Evolutionary conservation across 2,329 filamentous ascomycete species (phyloP).

Genomic region (Trichoderma sp.): DNA sequence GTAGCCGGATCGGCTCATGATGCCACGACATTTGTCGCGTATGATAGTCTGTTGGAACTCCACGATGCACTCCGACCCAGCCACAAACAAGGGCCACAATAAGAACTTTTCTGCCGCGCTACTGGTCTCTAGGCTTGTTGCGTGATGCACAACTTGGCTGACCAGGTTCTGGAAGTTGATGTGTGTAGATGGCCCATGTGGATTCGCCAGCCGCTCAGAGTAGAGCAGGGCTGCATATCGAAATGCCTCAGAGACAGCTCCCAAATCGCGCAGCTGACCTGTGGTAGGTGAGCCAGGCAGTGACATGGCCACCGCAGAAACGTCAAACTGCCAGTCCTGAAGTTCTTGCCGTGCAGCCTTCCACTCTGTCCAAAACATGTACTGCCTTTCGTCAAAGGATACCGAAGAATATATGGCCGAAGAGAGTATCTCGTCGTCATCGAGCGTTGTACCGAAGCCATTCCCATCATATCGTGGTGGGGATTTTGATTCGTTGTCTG

Average conservation of each 20-base stretch:
- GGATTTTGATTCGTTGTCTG: slow-evolving; percentile 24
- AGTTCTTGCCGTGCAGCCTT: slow-evolving; percentile 72
- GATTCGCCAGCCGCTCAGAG: slow-evolving; percentile 80
- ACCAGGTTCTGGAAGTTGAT: slow-evolving; percentile 81
- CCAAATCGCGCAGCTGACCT: slow-evolving; percentile 68
- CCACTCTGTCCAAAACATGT: slow-evolving; percentile 83
- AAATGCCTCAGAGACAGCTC: slow-evolving; percentile 85
- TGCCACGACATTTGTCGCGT: slow-evolving; percentile 75
- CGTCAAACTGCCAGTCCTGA: slow-evolving; percentile 76
- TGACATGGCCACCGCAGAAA: slow-evolving; percentile 47
- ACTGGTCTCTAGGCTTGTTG: slow-evolving; percentile 70
- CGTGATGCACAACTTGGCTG: slow-evolving; percentile 77
- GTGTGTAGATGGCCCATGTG: slow-evolving; percentile 67
- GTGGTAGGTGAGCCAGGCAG: slow-evolving; percentile 51
- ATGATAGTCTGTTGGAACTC: slow-evolving; percentile 76
- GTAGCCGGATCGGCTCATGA: slow-evolving; percentile 85
- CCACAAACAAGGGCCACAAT: slow-evolving; percentile 89
- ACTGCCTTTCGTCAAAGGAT: slow-evolving; percentile 56
- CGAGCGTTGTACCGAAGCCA: slow-evolving; percentile 56
- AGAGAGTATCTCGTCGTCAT: slow-evolving; percentile 52
- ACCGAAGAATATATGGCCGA: slow-evolving; percentile 31
- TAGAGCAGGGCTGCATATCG: slow-evolving; percentile 86
- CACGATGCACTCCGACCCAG: slow-evolving; percentile 83
- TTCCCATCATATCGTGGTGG: slow-evolving; percentile 63
- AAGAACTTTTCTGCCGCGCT: slow-evolving; percentile 80